Percentiles rank a stretch among this genome's conserved stretches.
phyloP scores from a whole-genome alignment of 1,284 basidiomycete genomes.

The Rhizopogon parksii region DNA sequence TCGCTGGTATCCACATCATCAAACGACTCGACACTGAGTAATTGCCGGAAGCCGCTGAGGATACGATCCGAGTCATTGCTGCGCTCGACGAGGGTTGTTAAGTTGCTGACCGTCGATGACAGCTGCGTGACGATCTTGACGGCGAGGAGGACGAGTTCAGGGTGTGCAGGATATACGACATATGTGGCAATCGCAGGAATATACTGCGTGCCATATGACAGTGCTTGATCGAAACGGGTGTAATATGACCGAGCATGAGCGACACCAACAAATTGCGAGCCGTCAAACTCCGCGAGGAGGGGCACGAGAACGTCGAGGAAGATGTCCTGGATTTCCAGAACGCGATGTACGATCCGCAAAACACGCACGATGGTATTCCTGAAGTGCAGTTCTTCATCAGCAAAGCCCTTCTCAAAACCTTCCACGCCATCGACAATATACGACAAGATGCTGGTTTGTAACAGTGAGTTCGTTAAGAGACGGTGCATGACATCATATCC shows the following conservation, averaged over 20 bases:
- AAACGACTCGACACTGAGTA: conserved; percentile 58
- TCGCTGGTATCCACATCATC: conserved; percentile 58
- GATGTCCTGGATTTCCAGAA: conserved; percentile 81
- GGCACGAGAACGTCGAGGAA: conserved; percentile 89
- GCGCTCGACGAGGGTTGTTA: conserved; percentile 77
- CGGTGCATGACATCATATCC: conserved; percentile 85
- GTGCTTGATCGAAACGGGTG: conserved; percentile 72
- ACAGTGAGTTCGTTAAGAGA: conserved; percentile 63
- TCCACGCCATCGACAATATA: conserved; percentile 75
- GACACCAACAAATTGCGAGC: conserved; percentile 44
- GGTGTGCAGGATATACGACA: conserved; percentile 65
- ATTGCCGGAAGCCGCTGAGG: conserved; percentile 68
- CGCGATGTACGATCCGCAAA: conserved; percentile 76
- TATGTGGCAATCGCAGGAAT: conserved; percentile 83
- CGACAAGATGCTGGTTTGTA: conserved; percentile 68
- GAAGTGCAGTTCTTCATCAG: conserved; percentile 66
- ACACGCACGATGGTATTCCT: conserved; percentile 72
- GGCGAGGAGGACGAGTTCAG: conserved; percentile 72
- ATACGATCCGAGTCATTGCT: conserved; percentile 86
- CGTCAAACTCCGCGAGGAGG: conserved; percentile 61
- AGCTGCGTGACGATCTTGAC: conserved; percentile 77
- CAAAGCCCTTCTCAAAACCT: conserved; percentile 66
- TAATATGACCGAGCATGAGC: conserved; percentile 63
- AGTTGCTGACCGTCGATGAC: conserved; percentile 56
- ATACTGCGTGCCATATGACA: conserved; percentile 70